Evolutionary conservation across 768 basidiomycete species (phyloP), one percentile per base, ranked within the genome.

Genomic region (Tylopilus subfusipes): DNA sequence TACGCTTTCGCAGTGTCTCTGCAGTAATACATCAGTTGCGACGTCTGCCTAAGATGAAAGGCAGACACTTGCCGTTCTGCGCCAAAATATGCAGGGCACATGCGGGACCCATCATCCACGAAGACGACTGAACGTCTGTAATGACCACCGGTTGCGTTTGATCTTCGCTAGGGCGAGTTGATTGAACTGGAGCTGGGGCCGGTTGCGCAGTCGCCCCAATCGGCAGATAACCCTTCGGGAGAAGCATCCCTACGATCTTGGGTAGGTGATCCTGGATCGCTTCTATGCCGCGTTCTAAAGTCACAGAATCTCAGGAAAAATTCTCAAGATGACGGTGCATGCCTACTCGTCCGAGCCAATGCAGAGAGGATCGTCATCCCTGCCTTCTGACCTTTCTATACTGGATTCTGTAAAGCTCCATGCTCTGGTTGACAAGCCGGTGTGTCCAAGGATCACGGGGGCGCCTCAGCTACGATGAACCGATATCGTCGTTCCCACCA

Each of bases 291-390:
- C 30, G 34, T 2, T 39, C 51, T 52, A 40, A 6, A 13, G 14
- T 29, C 19, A 5, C n/a, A 30, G 33, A n/a, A n/a, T n/a, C n/a
- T 34, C 10, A 34, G 33, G 13, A 14, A 16, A 34, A 16, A n/a
- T n/a, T n/a, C 16, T 34, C 5, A 10, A 12, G 33, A 34, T 6
- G 33, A 34, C 13, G 33, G 13, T 34, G 33, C 50, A 18, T 56
- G 64, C 65, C n/a, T n/a, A n/a, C n/a, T n/a, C n/a, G n/a, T 66
- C 40, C 50, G 60, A 29, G 60, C 57, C 49, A 66, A 43, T 5
- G 65, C 59, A 12, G 54, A 64, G 11, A 66, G 63, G 14, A 67
- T 62, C 9, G 43, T 56, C 40, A 64, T 60, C 2, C 63, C 65
- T 12, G 63, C 63, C 24, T 66, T 66, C 52, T 64, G 65, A 7